A percentile compares a stretch with the other conserved stretches of the same genome.
Evolutionary conservation across 371 early-diverging fungal species (phyloP).

Genomic region (Gilbertella persicaria): DNA sequence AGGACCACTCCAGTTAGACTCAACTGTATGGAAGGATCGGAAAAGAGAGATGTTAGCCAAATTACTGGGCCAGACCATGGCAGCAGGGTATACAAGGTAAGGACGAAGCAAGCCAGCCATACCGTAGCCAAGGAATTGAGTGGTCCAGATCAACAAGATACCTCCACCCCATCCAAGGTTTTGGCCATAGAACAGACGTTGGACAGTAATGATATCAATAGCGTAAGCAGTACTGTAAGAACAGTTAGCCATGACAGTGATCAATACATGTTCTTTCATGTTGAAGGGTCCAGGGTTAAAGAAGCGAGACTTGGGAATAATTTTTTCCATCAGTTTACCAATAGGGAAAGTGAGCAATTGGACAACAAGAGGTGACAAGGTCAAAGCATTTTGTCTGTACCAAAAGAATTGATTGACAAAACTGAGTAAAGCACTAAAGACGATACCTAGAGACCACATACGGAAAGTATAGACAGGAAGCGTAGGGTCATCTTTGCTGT

Average conservation of each 20-base stretch:
- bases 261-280: slow-evolving; percentile 85
- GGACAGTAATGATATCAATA: slow-evolving; percentile 73
- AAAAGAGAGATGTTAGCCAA: slow-evolving; percentile 75
- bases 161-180: slow-evolving; percentile 64
- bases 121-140: slow-evolving; percentile 82
- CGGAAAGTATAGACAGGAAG: slow-evolving; percentile 78
- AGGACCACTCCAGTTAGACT: slow-evolving; percentile 46
- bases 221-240: slow-evolving; percentile 65
- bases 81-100: slow-evolving; percentile 78
- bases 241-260: slow-evolving; percentile 68
- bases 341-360: slow-evolving; percentile 66
- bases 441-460: slow-evolving; percentile 66
- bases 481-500: slow-evolving; percentile 64
- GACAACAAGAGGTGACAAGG: slow-evolving; percentile 51
- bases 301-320: slow-evolving; percentile 54
- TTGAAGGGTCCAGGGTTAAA: slow-evolving; percentile 87
- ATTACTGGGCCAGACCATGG: slow-evolving; percentile 86
- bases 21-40: slow-evolving; percentile 66
- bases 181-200: slow-evolving; percentile 61
- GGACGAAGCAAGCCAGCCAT: slow-evolving; percentile 78
- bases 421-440: slow-evolving; percentile 60
- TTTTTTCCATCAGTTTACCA: slow-evolving; percentile 63
- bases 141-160: slow-evolving; percentile 63
- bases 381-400: slow-evolving; percentile 62
- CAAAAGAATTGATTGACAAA: slow-evolving; percentile 81